Evolutionary conservation across 345 rosid species (phyloP), one percentile per base, ranked within the genome.

Genomic region (Erodium maritimum): DNA sequence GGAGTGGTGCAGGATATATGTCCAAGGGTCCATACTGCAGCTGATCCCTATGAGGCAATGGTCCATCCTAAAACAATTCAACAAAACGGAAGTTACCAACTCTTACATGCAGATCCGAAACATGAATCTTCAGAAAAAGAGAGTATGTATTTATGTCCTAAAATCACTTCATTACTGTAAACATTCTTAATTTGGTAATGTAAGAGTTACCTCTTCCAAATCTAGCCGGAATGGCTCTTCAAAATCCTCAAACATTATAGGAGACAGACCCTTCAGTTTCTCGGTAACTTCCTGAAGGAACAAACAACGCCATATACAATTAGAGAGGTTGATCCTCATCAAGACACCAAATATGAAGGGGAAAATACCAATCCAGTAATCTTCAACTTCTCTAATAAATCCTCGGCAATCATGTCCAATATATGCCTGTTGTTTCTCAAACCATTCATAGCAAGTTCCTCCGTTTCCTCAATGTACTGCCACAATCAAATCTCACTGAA

Each of bases 391-490:
- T 84, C 88, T 72, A 88, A 69, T 57, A 91, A 80, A 37, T 81
- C 89, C 58, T 72, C 69, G 1, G 87, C 78, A 69, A 91, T 77
- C 54, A 81, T 63, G 68, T 91, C 96, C 63, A 91, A 75, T 63
- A 91, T 75, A 62, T 77, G 83, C 63, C 77, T 79, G 72, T 91
- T 91, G 54, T 75, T 76, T 61, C 67, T 75, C 75, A 91, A 62
- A 73, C 90, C 96, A 64, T 79, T 75, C 80, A 88, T 73, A 13
- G 98, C 95, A 73, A 91, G 88, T 70, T 88, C 93, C 81, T 91
- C 96, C 2, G 98, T 82, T 74, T 88, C 95, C 61, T 86, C 96
- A 65, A 88, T 78, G 64, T 84, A 91, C 98, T 91, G 82, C 62
- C 64, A 79, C 65, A 67, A 79, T 65, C 61, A 57, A 66, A 54